Conservation (phyloP, 2,329 filamentous ascomycete species). For the Onygenales sp. region DNA sequence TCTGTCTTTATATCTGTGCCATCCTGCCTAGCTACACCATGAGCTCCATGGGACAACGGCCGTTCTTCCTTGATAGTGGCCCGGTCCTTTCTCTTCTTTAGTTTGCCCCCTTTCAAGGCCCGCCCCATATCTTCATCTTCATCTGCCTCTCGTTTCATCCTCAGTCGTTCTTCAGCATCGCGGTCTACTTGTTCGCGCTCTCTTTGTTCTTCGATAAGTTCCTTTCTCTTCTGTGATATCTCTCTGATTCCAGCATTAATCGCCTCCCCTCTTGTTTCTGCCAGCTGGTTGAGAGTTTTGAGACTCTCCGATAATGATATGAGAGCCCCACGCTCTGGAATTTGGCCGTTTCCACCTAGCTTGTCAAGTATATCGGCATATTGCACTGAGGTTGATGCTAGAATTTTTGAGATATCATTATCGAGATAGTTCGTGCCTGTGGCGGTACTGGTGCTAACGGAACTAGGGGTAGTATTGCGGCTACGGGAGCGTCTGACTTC, state of each 20-base stretch:
- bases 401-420: slow-evolving; percentile 40
- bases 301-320: slow-evolving; percentile 45
- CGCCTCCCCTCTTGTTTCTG: slow-evolving; percentile 47
- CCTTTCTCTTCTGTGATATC: slow-evolving; percentile 48
- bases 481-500: slow-evolving; percentile 47
- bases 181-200: slow-evolving; percentile 39
- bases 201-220: slow-evolving; percentile 43
- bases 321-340: slow-evolving; percentile 39
- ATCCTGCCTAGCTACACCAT: slow-evolving; percentile 55
- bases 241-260: slow-evolving; percentile 53
- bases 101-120: slow-evolving; percentile 50
- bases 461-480: slow-evolving; percentile 55
- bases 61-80: slow-evolving; percentile 52
- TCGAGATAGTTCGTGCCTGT: slow-evolving; percentile 43
- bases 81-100: slow-evolving; percentile 70
- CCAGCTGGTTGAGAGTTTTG: slow-evolving; percentile 47
- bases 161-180: slow-evolving; percentile 41
- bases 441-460: slow-evolving; percentile 38
- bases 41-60: slow-evolving; percentile 52
- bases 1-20: slow-evolving; percentile 49
- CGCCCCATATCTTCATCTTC: slow-evolving; percentile 35
- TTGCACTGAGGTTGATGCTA: slow-evolving; percentile 39
- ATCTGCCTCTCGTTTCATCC: slow-evolving; percentile 36
- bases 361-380: slow-evolving; percentile 52
- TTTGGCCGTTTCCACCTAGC: slow-evolving; percentile 38